These are phyloP conservation scores for Salix dunnii DNA, from an alignment of 345 rosid genomes.

Conservation along the genomic window DNA sequence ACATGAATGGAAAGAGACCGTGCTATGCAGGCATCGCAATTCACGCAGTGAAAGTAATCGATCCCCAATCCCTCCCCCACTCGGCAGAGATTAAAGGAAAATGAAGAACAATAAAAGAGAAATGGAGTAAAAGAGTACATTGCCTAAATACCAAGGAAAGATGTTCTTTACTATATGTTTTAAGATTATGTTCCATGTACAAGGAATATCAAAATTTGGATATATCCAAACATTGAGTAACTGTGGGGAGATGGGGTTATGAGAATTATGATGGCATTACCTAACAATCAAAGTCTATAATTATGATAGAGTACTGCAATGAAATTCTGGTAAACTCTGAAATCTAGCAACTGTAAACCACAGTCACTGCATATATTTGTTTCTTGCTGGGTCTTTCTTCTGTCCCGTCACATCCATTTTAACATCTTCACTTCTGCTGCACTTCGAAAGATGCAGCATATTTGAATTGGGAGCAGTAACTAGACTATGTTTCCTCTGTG, in stretches of 20 bases:
- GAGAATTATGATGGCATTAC: background rate
- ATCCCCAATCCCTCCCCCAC: constrained; percentile 80
- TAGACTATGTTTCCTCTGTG: background rate
- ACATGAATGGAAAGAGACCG: constrained; percentile 43
- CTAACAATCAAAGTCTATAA: background rate
- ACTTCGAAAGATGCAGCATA: too few species aligned
- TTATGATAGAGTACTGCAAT: background rate
- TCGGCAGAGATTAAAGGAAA: constrained; percentile 74
- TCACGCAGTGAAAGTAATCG: constrained; percentile 86
- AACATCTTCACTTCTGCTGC: background rate
- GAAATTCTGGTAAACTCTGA: background rate
- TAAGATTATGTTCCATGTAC: background rate
- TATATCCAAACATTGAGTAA: background rate
- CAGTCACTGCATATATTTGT: too few species aligned
- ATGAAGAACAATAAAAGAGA: too few species aligned
- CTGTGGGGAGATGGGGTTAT: too few species aligned
- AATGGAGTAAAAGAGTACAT: too few species aligned
- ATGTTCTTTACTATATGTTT: background rate
- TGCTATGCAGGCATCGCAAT: constrained; percentile 85
- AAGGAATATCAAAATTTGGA: background rate
- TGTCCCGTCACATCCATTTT: background rate
- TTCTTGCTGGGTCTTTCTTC: too few species aligned
- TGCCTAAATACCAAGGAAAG: background rate
- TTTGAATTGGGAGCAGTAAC: background rate
- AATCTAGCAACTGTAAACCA: background rate